Conservation (phyloP, 2,329 filamentous ascomycete genomes). For the Hymenoscyphus albidus region DNA sequence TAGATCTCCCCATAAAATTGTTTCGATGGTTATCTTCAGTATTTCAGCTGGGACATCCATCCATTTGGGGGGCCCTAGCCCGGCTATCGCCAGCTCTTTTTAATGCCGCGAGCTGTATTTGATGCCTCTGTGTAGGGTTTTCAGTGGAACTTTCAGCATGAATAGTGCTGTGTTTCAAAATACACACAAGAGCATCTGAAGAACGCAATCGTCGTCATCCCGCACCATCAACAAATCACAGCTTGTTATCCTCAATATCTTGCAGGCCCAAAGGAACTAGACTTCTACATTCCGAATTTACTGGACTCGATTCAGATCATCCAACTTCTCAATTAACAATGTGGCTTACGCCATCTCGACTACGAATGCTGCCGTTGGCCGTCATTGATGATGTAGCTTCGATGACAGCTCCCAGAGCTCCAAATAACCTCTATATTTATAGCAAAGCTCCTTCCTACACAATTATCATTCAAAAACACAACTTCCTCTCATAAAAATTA, state of each 20-base stretch:
- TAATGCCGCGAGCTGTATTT: background rate
- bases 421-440: background rate
- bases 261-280: background rate
- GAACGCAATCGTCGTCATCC: background rate
- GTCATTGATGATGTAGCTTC: constrained; percentile 29
- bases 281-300: background rate
- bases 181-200: background rate
- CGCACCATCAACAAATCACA: background rate
- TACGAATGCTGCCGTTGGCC: constrained; percentile 1
- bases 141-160: background rate
- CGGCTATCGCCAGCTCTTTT: background rate
- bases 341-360: constrained; percentile 6
- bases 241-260: background rate
- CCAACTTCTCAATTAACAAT: background rate
- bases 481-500: background rate
- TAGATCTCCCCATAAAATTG: background rate
- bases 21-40: background rate
- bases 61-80: background rate
- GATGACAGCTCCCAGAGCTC: constrained; percentile 1
- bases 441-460: background rate
- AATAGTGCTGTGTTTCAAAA: background rate
- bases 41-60: background rate
- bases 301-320: background rate
- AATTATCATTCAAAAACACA: background rate
- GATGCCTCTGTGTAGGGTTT: background rate